Evolutionary conservation across 495 filamentous ascomycete genomes (phyloP).

Genomic region (Penicillium antarcticum): DNA sequence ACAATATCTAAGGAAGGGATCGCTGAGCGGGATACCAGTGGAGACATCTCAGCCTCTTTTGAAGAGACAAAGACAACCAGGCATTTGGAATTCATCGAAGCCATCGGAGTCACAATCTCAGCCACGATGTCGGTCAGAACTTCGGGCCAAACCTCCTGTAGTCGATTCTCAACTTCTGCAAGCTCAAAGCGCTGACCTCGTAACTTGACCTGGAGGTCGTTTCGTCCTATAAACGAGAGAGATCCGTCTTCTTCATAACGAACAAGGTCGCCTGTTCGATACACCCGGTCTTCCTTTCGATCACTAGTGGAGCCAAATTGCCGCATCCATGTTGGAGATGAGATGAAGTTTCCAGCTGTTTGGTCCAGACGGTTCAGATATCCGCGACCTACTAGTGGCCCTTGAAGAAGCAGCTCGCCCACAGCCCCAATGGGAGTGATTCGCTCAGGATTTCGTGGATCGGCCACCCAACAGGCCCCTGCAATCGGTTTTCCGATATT

Average conservation of each 20-base stretch:
- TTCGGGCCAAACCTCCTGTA: neutral
- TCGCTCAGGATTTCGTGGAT: conserved; percentile 28
- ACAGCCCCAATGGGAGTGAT: conserved; percentile 37
- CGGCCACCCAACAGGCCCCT: conserved; percentile 32
- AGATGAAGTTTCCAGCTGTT: too few relatives aligned
- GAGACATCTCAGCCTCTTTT: too few relatives aligned
- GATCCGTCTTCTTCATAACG: neutral
- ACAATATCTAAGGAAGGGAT: neutral
- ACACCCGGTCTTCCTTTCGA: neutral
- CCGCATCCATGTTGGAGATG: conserved; percentile 28
- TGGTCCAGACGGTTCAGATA: conserved; percentile 41
- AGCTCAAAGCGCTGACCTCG: conserved; percentile 49
- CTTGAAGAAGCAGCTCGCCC: conserved; percentile 44
- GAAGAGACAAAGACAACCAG: neutral
- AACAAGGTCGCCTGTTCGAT: neutral
- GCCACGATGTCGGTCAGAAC: conserved; percentile 19
- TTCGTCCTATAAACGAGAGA: neutral
- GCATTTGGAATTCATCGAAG: neutral
- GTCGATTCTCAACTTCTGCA: conserved; percentile 39
- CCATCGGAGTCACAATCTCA: neutral
- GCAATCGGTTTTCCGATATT: conserved; percentile 5
- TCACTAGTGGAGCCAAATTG: neutral
- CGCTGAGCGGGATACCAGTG: too few relatives aligned
- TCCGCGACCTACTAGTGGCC: conserved; percentile 33
- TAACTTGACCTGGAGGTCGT: conserved; percentile 16